phyloP scores from a whole-genome alignment of 495 filamentous ascomycete species.

The Cenococcum geophilum region DNA sequence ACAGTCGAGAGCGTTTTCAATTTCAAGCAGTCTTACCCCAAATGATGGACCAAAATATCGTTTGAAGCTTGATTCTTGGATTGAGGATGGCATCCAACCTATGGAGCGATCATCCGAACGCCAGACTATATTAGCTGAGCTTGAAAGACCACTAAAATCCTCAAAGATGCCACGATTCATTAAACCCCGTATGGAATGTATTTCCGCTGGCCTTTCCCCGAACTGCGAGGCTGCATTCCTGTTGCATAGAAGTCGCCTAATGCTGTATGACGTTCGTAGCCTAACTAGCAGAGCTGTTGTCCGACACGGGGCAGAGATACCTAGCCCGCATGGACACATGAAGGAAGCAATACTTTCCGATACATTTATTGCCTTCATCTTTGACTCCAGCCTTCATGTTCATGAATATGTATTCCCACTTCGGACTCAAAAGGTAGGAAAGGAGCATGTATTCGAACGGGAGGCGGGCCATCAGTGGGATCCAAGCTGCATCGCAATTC shows the following conservation, averaged over 20 bases:
- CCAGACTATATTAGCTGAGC: not conserved
- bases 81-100: not conserved
- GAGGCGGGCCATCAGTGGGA: constrained; percentile 1
- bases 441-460: not conserved
- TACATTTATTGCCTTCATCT: not conserved
- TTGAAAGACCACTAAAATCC: not conserved
- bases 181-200: not conserved
- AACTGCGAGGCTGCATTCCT: constrained; percentile 6
- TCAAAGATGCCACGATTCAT: not conserved
- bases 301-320: not conserved
- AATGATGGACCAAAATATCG: not conserved
- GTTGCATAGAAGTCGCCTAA: not conserved
- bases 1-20: not conserved
- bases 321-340: not conserved
- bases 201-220: not conserved
- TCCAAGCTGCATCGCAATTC: not conserved
- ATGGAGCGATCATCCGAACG: not conserved
- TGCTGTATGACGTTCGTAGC: not conserved
- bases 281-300: not conserved
- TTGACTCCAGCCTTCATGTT: not conserved
- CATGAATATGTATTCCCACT: not conserved
- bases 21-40: not conserved
- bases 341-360: constrained; percentile 2
- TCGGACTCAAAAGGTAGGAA: not conserved
- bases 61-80: not conserved